Evolutionary conservation across 2,329 filamentous ascomycete genomes (phyloP).

Genomic region (Colletotrichum zoysiae): DNA sequence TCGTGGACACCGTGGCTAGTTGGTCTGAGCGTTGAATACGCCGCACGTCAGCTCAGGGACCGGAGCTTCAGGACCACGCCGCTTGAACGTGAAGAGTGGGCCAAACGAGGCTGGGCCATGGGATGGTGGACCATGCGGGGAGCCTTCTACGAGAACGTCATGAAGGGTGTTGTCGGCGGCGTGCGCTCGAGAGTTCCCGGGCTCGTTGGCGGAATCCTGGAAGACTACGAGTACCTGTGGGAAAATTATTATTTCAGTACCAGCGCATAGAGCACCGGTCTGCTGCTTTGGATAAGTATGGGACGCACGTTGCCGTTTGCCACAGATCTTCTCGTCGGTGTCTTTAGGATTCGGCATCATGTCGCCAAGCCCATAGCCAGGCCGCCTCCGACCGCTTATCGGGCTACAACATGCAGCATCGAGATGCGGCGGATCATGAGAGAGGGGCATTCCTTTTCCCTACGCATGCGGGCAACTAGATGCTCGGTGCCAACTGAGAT

Average conservation of each 20-base stretch:
- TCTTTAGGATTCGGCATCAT: not conserved
- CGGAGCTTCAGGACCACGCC: slow-evolving; percentile 85
- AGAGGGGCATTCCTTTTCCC: slow-evolving; percentile 16
- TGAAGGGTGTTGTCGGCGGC: slow-evolving; percentile 78
- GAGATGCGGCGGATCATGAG: not conserved
- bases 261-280: slow-evolving; percentile 52
- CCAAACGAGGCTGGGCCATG: slow-evolving; percentile 88
- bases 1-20: slow-evolving; percentile 94
- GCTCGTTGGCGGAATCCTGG: slow-evolving; percentile 85
- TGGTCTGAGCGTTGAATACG: slow-evolving; percentile 86
- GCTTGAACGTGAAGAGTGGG: slow-evolving; percentile 90
- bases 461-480: slow-evolving; percentile 7
- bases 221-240: slow-evolving; percentile 98
- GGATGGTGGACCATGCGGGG: slow-evolving; percentile 97
- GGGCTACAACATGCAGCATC: slow-evolving; percentile 4
- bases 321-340: not conserved
- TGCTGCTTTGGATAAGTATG: not conserved
- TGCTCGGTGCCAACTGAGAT: slow-evolving; percentile 12
- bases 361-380: slow-evolving; percentile 13
- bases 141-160: slow-evolving; percentile 95
- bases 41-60: slow-evolving; percentile 84
- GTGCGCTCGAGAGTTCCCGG: slow-evolving; percentile 83
- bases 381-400: slow-evolving; percentile 13
- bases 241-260: slow-evolving; percentile 95
- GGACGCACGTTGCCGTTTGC: not conserved